phyloP scores from a whole-genome alignment of 306 rosid species.

The Malus asiatica region DNA sequence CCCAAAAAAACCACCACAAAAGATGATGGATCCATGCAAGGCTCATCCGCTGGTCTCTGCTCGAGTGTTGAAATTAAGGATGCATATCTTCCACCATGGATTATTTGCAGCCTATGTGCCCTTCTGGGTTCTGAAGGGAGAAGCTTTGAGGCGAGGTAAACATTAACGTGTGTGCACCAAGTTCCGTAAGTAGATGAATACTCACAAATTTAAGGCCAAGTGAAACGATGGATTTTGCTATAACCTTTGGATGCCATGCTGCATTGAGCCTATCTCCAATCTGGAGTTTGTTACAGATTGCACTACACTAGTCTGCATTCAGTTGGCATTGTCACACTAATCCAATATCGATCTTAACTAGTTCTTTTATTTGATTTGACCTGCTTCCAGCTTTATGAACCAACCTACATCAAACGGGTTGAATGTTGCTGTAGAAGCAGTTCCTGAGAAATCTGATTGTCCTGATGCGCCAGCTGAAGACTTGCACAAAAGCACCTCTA shows the following conservation, averaged over 20 bases:
- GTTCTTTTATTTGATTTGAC: constrained; percentile 6
- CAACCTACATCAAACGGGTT: constrained; percentile 57
- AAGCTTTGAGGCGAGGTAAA: constrained; percentile 87
- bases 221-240: not conserved
- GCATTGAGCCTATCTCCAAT: not conserved
- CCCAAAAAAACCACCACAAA: constrained; percentile 32
- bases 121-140: constrained; percentile 59
- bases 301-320: not conserved
- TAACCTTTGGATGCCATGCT: not conserved
- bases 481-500: constrained; percentile 14
- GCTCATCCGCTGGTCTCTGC: constrained; percentile 37
- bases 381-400: constrained; percentile 49
- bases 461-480: constrained; percentile 22
- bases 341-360: not conserved
- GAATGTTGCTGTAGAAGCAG: constrained; percentile 65
- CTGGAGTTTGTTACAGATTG: not conserved
- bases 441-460: constrained; percentile 35
- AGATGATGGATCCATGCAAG: constrained; percentile 35
- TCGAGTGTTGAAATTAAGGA: constrained; percentile 74
- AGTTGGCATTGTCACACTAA: not conserved
- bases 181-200: not conserved
- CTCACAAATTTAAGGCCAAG: not conserved
- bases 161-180: not conserved
- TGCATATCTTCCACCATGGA: constrained; percentile 84
- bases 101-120: constrained; percentile 48